These are phyloP conservation scores for Setomelanomma holmii DNA, from an alignment of 2,329 filamentous ascomycete species.

Conservation along the genomic window DNA sequence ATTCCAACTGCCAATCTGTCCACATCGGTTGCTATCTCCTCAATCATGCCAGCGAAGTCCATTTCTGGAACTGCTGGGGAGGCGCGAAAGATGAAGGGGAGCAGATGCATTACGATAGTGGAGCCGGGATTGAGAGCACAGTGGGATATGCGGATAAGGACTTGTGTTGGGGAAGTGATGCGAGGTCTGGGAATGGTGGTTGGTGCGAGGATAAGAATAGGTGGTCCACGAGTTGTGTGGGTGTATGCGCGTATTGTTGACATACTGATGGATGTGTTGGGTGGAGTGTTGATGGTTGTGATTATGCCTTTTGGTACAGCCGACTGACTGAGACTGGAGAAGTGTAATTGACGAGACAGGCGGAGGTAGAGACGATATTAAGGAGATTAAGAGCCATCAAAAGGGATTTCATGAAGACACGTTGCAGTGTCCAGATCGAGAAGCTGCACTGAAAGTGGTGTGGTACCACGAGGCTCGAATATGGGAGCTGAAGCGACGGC, in stretches of 20 bases:
- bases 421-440: background rate
- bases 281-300: no score
- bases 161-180: conserved; percentile 11
- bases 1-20: conserved; percentile 39
- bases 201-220: conserved; percentile 15
- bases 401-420: no score
- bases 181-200: conserved; percentile 10
- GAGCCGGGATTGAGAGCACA: conserved; percentile 52
- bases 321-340: background rate
- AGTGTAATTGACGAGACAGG: background rate
- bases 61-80: conserved; percentile 49
- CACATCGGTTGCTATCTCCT: conserved; percentile 21
- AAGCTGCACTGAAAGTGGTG: background rate
- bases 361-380: background rate
- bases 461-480: background rate
- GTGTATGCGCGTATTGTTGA: conserved; percentile 26
- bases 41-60: conserved; percentile 51
- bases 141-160: conserved; percentile 40
- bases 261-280: background rate
- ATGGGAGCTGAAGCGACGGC: background rate
- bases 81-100: conserved; percentile 49
- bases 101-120: conserved; percentile 51
- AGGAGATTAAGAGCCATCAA: background rate
- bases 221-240: conserved; percentile 14
- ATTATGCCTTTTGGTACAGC: no score